Evolutionary conservation across 2,329 filamentous ascomycete species (phyloP).

Genomic region (Penicillium paneum): DNA sequence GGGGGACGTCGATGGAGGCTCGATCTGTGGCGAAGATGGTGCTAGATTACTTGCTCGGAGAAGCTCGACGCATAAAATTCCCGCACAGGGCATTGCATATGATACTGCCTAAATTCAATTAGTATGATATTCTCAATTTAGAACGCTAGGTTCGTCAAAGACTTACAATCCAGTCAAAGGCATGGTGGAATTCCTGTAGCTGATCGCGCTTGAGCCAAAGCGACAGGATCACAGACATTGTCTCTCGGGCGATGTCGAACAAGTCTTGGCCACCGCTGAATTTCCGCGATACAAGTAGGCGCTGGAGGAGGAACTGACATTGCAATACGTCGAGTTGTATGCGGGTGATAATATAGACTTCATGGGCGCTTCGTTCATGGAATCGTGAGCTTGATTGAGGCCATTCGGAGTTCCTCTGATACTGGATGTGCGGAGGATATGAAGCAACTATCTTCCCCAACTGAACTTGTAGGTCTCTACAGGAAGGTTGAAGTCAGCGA

Average conservation of each 20-base stretch:
- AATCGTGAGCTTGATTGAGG: not conserved
- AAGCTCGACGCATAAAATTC: not conserved
- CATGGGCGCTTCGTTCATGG: not conserved
- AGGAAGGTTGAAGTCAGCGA: not conserved
- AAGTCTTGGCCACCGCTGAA: not conserved
- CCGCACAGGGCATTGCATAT: not conserved
- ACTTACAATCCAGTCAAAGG: conserved; percentile 1
- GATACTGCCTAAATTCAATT: not conserved
- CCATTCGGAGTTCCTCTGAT: not conserved
- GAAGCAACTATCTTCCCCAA: not conserved
- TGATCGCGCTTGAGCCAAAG: not conserved
- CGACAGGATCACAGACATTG: not conserved
- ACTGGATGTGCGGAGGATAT: not conserved
- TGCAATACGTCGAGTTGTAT: conserved; percentile 1
- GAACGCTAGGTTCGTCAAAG: not conserved
- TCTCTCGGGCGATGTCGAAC: not conserved
- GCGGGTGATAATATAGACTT: not conserved
- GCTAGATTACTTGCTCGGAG: not conserved
- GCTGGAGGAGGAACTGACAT: not conserved
- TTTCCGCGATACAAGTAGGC: not conserved
- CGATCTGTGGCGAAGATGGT: not conserved
- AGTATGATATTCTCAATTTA: not conserved
- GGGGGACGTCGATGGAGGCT: not conserved
- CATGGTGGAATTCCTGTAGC: not conserved
- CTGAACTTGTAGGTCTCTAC: not conserved